Evolutionary conservation across 805 yeast species (phyloP), one percentile per base, ranked within the genome.

Genomic region (Debaryomyces hansenii): DNA sequence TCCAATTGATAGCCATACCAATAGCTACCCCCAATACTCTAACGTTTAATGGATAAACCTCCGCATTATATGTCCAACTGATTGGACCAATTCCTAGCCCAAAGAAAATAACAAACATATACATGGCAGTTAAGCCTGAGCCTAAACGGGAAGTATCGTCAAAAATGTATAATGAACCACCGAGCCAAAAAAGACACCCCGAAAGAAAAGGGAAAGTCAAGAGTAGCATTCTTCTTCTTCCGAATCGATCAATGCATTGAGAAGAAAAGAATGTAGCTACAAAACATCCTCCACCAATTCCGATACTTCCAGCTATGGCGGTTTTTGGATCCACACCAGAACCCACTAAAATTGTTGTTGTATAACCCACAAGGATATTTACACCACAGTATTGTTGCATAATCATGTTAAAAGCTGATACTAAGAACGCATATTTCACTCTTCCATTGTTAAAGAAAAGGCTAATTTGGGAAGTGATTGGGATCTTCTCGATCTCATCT

Each of bases 31-130:
- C 46, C 36, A 43, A 28, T 4, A 42, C 38, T 37, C 46, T 36
- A 7, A 37, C 37, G 15, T 31, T 43, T 35, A 43, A 43, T 14
- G 46, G 46, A 20, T 38, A 43, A 16, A 37, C 43, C 20, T 43
- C 46, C 8, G 46, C 46, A 14, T 38, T 42, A 16, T 38, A 37
- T 4, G 42, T 43, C 46, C 57, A 60, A 7, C 60, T 57, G 14
- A 60, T 61, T 11, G 65, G 64, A 4, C 64, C 64, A 28, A 55
- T 57, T 20, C 64, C 62, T 4, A 58, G 50, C 2, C 60, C 57
- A 48, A 56, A 59, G 6, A 57, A 61, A 20, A 50, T 37, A 2
- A 62, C 50, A 33, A 52, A 57, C 27, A 59, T 47, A 48, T 60
- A 59, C 41, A 58, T 58, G 15, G 60, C 63, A 12, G 50, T 42